Evolutionary conservation across 306 rosid genomes (phyloP), one percentile per base, ranked within the genome.

Genomic region (Prunus kanzakura): DNA sequence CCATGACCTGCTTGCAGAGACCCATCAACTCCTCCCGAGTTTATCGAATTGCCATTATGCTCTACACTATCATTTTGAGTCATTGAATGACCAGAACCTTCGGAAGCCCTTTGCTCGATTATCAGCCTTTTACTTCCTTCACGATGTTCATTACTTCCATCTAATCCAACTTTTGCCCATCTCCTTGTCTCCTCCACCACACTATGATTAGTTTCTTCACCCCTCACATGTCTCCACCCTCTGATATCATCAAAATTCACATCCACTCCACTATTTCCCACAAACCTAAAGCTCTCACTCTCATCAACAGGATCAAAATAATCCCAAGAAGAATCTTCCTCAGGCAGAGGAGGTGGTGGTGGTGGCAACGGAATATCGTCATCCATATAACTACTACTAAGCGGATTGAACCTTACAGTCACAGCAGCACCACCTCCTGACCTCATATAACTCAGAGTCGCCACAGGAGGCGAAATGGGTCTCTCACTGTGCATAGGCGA

Each of bases 271-370:
- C 84, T 67, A 78, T 73, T 82, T 47, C 82, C 91, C 77, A 54
- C 81, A 82, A 95, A 92, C 75, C 97, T 82, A 60, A 95, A 92
- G 64, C 92, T 91, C 80, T 85, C 93, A 71, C 80, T 74, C 58
- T 86, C 97, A 63, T 90, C 97, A 25, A 60, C 68, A 62, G 96
- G 91, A 32, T 89, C 96, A 74, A 95, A 95, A 82, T 81, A 95
- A 87, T 95, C 99, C 99, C 99, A 95, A 27, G 91, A 86, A 41
- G 93, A 81, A 72, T 89, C 92, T 1, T 82, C 75, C 67, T 86
- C 91, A 5, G 79, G 89, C 54, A 81, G 89, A 19, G 91, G 95
- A 0, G 92, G 98, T 0, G 91, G 93, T 0, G 93, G 90, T 2
- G 88, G 97, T 1, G 87, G 90, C 85, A 91, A 67, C 32, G 89